A percentile compares a stretch with the other conserved stretches of the same genome.
These are phyloP conservation scores for Curvularia lunata DNA, from an alignment of 2,329 filamentous ascomycete species.

Conservation along the genomic window DNA sequence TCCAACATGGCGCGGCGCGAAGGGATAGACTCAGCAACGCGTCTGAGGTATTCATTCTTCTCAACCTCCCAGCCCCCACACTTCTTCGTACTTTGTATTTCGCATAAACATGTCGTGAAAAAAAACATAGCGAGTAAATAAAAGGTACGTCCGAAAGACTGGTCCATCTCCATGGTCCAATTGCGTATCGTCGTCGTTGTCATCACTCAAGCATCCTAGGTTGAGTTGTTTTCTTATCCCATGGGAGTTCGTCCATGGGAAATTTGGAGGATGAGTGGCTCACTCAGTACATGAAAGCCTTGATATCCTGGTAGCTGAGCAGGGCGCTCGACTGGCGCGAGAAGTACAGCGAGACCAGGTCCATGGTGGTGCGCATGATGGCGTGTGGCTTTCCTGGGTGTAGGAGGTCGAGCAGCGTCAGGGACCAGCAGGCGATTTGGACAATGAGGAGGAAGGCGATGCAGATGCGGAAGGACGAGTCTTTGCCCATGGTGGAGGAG, in stretches of 20 bases:
- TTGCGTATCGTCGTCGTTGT: too few species aligned
- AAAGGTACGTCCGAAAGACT: too few species aligned
- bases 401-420: conserved; percentile 41
- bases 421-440: conserved; percentile 41
- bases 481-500: conserved; percentile 33
- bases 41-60: too few species aligned
- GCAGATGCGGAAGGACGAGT: conserved; percentile 36
- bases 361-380: conserved; percentile 29
- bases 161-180: too few species aligned
- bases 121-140: too few species aligned
- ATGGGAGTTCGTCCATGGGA: too few species aligned
- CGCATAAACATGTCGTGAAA: too few species aligned
- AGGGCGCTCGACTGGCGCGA: conserved; percentile 23
- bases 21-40: too few species aligned
- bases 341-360: conserved; percentile 18
- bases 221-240: too few species aligned
- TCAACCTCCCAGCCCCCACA: too few species aligned
- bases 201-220: too few species aligned
- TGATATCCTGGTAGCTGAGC: conserved; percentile 29
- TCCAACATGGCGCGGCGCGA: neutral
- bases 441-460: conserved; percentile 40
- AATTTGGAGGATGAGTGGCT: neutral
- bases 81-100: too few species aligned
- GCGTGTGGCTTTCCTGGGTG: conserved; percentile 37
- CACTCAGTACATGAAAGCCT: conserved; percentile 12